Evolutionary conservation across 2,329 filamentous ascomycete genomes (phyloP).

Genomic region (Colletotrichum sp.): DNA sequence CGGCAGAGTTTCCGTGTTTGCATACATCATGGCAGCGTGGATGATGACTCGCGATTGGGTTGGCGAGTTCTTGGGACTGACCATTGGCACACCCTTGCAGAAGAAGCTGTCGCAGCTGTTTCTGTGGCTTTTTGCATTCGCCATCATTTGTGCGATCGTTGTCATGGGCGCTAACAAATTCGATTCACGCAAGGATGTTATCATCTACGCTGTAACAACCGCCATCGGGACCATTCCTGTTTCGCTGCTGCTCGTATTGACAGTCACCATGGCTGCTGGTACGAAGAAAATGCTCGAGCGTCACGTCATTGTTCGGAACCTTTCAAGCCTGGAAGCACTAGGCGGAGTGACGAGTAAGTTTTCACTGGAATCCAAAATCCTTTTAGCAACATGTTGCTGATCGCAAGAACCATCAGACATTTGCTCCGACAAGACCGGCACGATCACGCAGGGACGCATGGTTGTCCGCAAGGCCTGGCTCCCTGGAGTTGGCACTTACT

Average conservation of each 20-base stretch:
- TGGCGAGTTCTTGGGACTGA: slow-evolving; percentile 53
- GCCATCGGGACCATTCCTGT: slow-evolving; percentile 58
- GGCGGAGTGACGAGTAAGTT: slow-evolving; percentile 53
- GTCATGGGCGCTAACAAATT: slow-evolving; percentile 49
- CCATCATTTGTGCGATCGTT: slow-evolving; percentile 48
- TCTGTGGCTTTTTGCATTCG: slow-evolving; percentile 69
- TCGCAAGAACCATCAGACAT: slow-evolving; percentile 41
- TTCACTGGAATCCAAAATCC: too few relatives aligned
- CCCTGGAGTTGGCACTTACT: slow-evolving; percentile 51
- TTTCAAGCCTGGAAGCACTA: slow-evolving; percentile 57
- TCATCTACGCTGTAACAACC: slow-evolving; percentile 50
- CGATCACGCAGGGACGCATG: slow-evolving; percentile 59
- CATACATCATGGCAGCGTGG: slow-evolving; percentile 39
- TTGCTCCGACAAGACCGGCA: slow-evolving; percentile 64
- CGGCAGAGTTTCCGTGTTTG: slow-evolving; percentile 30
- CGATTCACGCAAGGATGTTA: slow-evolving; percentile 40
- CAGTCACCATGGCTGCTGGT: slow-evolving; percentile 64
- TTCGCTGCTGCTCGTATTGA: slow-evolving; percentile 56
- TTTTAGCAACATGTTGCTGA: background rate
- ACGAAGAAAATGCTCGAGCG: slow-evolving; percentile 57
- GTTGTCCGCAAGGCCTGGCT: slow-evolving; percentile 59
- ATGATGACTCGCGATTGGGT: slow-evolving; percentile 40
- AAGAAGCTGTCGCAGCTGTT: slow-evolving; percentile 74
- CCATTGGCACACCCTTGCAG: slow-evolving; percentile 71
- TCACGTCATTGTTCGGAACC: slow-evolving; percentile 57